Base-by-base conservation (phyloP, 805 yeast species). In the Sungouiozyma ichnusensis region DNA sequence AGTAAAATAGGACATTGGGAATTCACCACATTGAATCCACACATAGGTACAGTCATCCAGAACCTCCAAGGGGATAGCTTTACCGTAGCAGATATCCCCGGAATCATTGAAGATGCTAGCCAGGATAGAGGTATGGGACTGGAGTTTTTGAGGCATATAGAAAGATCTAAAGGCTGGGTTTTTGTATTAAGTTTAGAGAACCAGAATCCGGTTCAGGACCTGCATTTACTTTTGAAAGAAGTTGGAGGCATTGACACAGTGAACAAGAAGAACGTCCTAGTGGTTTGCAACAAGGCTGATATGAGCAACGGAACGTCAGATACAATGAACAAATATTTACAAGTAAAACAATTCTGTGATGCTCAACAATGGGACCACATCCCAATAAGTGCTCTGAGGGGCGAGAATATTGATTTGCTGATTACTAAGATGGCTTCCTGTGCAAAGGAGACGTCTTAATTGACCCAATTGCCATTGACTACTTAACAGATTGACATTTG, bases 81-180 rank as follows among this genome's bases (percentile, higher is more conserved):
- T 58, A 85, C 96, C 0, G 97, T 92, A 1, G 97, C 97, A 1
- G 98, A 92, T 65, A 92, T 92, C 44, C 98, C 98, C 0, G 98
- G 98, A 5, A 82, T 92, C 36, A 83, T 92, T 45, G 73, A 79
- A 59, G 97, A 95, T 5, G 97, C 98, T 0, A 73, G 78, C 6
- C 66, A 77, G 38, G 84, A 88, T 56, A 80, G 74, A 57, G 98
- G 98, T 1, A 80, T 92, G 84, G 98, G 98, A 0, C 68, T 86
- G 38, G 96, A 87, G 48, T 92, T 92, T 60, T 65, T 92, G 48
- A 72, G 96, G 42, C 98, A 92, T 59, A 77, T 92, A 37, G 97
- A 92, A 62, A 72, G 98, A 48, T 83, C 95, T 3, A 81, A 82
- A 14, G 95, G 96, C 0, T 63, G 92, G 42, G 94, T 83, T 3